Conservation (phyloP, 2,329 filamentous ascomycete species). For the Acarospora socialis region DNA sequence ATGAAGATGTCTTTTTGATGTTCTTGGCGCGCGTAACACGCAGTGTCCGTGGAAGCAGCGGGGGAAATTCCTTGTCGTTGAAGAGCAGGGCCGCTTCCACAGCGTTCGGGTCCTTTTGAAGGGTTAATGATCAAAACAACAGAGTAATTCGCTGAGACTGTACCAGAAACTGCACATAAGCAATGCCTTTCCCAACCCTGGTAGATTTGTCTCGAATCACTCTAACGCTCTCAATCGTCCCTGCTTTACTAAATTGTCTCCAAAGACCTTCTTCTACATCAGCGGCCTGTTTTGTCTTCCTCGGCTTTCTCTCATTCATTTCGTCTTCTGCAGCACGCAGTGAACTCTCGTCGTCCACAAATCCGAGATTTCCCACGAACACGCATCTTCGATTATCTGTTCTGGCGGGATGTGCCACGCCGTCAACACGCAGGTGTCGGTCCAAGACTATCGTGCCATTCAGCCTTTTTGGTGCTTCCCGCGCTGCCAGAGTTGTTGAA, state of each 20-base stretch:
- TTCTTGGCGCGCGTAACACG: slow-evolving; percentile 79
- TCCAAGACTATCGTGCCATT: slow-evolving; percentile 77
- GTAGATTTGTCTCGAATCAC: slow-evolving; percentile 83
- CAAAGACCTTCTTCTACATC: slow-evolving; percentile 90
- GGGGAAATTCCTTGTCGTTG: slow-evolving; percentile 83
- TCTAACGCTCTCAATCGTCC: slow-evolving; percentile 82
- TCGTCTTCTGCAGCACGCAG: slow-evolving; percentile 47
- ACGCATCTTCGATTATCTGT: slow-evolving; percentile 80
- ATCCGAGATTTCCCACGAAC: slow-evolving; percentile 91
- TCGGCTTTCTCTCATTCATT: slow-evolving; percentile 56
- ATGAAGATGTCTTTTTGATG: slow-evolving; percentile 31
- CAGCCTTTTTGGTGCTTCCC: slow-evolving; percentile 58
- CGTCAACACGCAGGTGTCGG: slow-evolving; percentile 81
- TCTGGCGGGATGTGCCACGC: slow-evolving; percentile 70
- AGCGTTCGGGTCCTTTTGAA: slow-evolving; percentile 62
- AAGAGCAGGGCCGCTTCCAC: slow-evolving; percentile 85
- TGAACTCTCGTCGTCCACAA: slow-evolving; percentile 80
- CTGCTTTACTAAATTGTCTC: slow-evolving; percentile 62
- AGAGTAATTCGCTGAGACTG: slow-evolving; percentile 20
- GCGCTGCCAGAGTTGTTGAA: slow-evolving; percentile 57
- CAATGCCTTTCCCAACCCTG: slow-evolving; percentile 88
- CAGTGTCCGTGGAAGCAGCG: slow-evolving; percentile 77
- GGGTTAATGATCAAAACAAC: too few relatives aligned
- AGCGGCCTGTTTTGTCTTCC: slow-evolving; percentile 53
- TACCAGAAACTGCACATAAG: slow-evolving; percentile 87